Evolutionary conservation across 1,139 yeast genomes (phyloP), one percentile per base, ranked within the genome.

Genomic region (Blastobotrys persicus): DNA sequence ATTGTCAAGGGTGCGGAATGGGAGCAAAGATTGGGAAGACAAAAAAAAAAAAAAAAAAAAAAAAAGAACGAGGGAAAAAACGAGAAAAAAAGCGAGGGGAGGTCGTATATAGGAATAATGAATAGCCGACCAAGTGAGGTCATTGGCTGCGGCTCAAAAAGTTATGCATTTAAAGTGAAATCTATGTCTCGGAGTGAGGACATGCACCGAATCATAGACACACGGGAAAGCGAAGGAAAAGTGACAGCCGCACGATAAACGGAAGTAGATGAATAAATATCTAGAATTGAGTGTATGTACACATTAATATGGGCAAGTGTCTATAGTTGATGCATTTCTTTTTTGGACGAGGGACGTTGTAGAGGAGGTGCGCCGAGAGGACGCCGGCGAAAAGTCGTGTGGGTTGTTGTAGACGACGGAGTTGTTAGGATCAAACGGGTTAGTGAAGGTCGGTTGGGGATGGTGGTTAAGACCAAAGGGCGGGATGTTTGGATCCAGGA

Each of bases 371-470:
- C 41, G 26, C n/a, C 41, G 14, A 3, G 41, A 37, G 11, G 41
- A 37, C 14, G 28, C n/a, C 9, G 41, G 41, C n/a, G 44, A 42
- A 31, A 42, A 38, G 38, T 32, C 44, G 23, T 31, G 26, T 2
- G 44, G 38, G 37, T 20, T 32, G 17, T 20, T n/a, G 31, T 23
- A 42, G 26, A 33, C 19, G 17, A 32, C 35, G 31, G 44, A 31
- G 34, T 34, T 20, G 19, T 31, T 46, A 7, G 50, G 47, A n/a
- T 56, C 54, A 49, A 56, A 42, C 14, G 44, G 47, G 34, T 48
- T 45, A 45, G 46, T 48, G 41, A 48, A 48, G 2, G 48, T 41
- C n/a, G 45, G 45, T n/a, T 31, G 42, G 17, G 31, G 47, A 7
- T 20, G 26, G 16, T 40, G 28, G 41, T 6, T 19, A 7, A 37